A percentile compares a stretch with the other conserved stretches of the same genome.
Evolutionary conservation across 192 early-diverging fungal species (phyloP).

Genomic region (Rhizoclosmatium globosum): DNA sequence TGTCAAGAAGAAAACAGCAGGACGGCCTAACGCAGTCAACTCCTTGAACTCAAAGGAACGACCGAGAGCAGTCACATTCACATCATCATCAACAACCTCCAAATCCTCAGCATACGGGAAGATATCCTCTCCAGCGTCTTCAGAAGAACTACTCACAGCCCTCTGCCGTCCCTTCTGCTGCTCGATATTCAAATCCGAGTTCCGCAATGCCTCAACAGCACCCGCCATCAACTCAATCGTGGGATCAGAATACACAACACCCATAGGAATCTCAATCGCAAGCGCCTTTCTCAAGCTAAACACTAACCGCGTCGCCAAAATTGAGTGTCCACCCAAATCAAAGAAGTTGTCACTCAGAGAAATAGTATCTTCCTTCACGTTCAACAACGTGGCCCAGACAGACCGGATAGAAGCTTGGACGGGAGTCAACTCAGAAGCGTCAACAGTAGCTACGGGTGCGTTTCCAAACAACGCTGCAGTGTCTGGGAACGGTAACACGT

Average conservation of each 20-base stretch:
- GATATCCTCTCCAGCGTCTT: constrained; percentile 53
- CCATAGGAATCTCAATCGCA: constrained; percentile 87
- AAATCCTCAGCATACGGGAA: constrained; percentile 88
- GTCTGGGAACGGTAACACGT: constrained; percentile 96
- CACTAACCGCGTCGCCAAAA: constrained; percentile 96
- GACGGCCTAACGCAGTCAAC: constrained; percentile 28
- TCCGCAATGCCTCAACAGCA: constrained; percentile 75
- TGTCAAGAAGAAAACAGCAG: constrained; percentile 84
- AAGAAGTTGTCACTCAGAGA: constrained; percentile 91
- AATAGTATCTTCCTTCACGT: constrained; percentile 68
- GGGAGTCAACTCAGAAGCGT: constrained; percentile 48
- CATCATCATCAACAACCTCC: constrained; percentile 63
- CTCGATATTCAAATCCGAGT: constrained; percentile 70
- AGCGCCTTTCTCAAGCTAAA: constrained; percentile 89
- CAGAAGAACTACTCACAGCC: neutral
- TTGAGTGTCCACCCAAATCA: constrained; percentile 97
- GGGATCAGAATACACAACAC: constrained; percentile 89
- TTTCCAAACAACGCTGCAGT: constrained; percentile 74
- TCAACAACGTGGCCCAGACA: constrained; percentile 88
- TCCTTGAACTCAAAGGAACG: constrained; percentile 40
- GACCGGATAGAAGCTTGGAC: constrained; percentile 72
- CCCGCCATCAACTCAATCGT: constrained; percentile 89
- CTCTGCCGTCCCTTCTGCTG: constrained; percentile 24
- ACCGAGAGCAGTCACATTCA: constrained; percentile 31
- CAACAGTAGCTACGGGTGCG: constrained; percentile 35